Conservation (phyloP, 2,329 filamentous ascomycete genomes). For the Stenocarpella maydis region DNA sequence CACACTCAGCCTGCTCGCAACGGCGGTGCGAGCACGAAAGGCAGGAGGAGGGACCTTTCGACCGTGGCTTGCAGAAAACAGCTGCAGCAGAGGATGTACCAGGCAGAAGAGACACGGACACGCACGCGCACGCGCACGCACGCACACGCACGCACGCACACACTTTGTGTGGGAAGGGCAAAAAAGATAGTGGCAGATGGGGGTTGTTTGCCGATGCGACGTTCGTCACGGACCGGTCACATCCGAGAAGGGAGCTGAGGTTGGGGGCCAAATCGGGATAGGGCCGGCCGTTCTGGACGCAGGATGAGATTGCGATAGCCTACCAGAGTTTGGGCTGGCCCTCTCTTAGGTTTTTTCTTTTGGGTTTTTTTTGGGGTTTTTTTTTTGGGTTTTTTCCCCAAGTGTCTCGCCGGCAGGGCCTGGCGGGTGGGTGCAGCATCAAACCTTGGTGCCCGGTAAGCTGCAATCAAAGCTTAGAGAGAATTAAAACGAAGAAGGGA, state of each 20-base stretch:
- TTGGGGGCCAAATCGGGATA: background rate
- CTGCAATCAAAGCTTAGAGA: slow-evolving; percentile 8
- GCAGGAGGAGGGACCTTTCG: background rate
- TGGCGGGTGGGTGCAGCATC: background rate
- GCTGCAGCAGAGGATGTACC: background rate
- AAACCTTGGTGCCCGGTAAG: background rate
- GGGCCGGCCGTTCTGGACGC: slow-evolving; percentile 1
- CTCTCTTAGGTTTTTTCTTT: too few relatives aligned
- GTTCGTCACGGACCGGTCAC: slow-evolving; percentile 6
- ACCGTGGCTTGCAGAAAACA: slow-evolving; percentile 2
- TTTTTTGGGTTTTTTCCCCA: too few relatives aligned
- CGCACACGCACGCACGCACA: background rate
- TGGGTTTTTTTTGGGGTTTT: too few relatives aligned
- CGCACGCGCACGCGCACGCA: background rate
- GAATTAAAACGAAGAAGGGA: background rate
- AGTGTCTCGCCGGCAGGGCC: background rate
- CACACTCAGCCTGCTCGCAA: background rate
- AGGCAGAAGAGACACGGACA: background rate
- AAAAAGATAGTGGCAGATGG: slow-evolving; percentile 1
- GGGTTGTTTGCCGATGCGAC: slow-evolving; percentile 10
- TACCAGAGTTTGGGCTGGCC: background rate
- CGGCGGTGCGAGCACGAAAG: background rate
- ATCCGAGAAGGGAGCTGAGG: background rate
- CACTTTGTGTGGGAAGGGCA: slow-evolving; percentile 12
- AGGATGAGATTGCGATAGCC: slow-evolving; percentile 11